Evolutionary conservation across 2,329 filamentous ascomycete genomes (phyloP), one percentile per base, ranked within the genome.

Genomic region (Thermoascus crustaceus): DNA sequence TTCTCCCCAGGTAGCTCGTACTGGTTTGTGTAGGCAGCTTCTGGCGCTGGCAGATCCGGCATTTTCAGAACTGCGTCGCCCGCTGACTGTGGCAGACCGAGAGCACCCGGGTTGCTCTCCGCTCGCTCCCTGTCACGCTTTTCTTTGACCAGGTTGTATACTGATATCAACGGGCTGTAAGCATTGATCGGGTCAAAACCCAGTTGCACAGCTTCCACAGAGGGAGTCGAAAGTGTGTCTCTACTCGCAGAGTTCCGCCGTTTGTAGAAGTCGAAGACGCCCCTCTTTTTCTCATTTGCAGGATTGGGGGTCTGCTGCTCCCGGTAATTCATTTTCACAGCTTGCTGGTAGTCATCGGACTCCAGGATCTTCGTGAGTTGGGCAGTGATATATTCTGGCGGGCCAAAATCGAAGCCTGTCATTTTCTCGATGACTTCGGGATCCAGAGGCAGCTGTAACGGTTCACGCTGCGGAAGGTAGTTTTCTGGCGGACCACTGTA

Each of bases 211-310:
- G 82, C 84, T 58, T 98, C 91, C 1, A 79, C 76, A 34, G 89
- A 96, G n/a, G 85, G 81, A 1, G 80, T 81, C 4, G 74, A 73
- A 44, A 98, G 67, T 3, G 87, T 94, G 55, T 96, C 91, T 46
- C 85, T 78, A 60, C 91, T 96, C 35, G 76, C 81, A 1, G 89
- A 96, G 55, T 88, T 95, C 40, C 88, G 76, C 46, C 91, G 75
- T 64, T 94, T 95, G 66, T 96, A 98, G 54, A 98, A 96, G 55
- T 95, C 89, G 49, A 96, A 95, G 45, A 95, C 89, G 7, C 85
- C 84, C 37, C 89, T 78, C 55, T 78, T 83, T 66, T 87, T 93
- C 61, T 94, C 87, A 10, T 78, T 55, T 66, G 79, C 57, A 43
- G 75, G 52, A 57, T 73, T 58, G 55, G 78, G 47, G 59, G 72